Conservation (phyloP, 108 stramenopile genomes). For the Thalassiosira profunda region DNA sequence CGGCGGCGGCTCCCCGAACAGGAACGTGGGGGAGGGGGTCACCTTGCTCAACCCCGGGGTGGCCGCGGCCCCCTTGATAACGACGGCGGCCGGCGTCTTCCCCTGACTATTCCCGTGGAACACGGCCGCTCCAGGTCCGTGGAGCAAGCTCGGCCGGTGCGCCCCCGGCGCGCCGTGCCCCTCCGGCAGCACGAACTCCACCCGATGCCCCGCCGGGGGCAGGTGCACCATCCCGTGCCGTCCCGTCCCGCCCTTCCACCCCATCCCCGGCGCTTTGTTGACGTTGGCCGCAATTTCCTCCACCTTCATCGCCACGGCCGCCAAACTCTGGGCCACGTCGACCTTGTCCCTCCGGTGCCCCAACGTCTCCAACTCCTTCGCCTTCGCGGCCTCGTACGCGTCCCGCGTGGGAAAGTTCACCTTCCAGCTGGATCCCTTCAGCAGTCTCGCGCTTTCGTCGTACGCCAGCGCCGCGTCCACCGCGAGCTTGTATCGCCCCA, state of each 20-base stretch:
- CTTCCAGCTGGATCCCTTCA: constrained; percentile 55
- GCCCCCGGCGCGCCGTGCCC: not conserved
- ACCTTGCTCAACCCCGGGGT: not conserved
- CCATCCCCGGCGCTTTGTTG: not conserved
- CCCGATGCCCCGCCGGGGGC: not conserved
- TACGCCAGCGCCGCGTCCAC: constrained; percentile 55
- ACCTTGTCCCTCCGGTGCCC: constrained; percentile 4
- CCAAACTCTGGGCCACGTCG: constrained; percentile 20
- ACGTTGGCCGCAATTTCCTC: constrained; percentile 32
- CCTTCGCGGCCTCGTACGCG: constrained; percentile 41
- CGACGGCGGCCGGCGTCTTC: not conserved
- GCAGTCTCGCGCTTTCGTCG: constrained; percentile 48
- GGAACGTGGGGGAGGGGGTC: not conserved
- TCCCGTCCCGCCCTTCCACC: not conserved
- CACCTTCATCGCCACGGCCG: constrained; percentile 34
- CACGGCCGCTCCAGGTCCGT: not conserved
- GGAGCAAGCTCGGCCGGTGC: no score
- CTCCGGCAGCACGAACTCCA: not conserved
- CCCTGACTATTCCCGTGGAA: no score
- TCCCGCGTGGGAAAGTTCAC: constrained; percentile 42
- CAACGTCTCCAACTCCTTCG: constrained; percentile 22
- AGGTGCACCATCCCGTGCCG: not conserved
- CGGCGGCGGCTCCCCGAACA: not conserved
- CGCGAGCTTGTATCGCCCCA: constrained; percentile 53
- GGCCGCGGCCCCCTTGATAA: not conserved